Evolutionary conservation across 305 asterid species (phyloP), one percentile per base, ranked within the genome.

Genomic region (Stenogyne calaminthoides): DNA sequence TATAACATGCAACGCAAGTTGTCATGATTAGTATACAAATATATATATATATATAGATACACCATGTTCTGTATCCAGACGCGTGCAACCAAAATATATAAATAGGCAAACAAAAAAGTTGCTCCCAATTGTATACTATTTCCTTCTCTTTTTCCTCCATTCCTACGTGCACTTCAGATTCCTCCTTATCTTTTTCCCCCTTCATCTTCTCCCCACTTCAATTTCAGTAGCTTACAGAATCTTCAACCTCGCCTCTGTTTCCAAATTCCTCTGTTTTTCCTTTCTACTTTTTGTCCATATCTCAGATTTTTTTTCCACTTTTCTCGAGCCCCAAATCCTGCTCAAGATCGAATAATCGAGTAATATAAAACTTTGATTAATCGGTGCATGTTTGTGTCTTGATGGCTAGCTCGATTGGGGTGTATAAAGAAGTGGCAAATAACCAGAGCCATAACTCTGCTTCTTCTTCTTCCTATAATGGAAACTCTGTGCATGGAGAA

Each of bases 371-470:
- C 15, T 44, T 9, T 15, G 18, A 36, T 29, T 34, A 44, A 4
- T 46, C 54, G 36, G 77, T 81, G 86, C 84, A 81, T 81, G 83
- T 77, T 42, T 75, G 54, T 54, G 73, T 42, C 69, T 52, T 27
- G 18, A 84, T 86, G 91, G 88, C 83, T 54, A 72, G 79, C 67
- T 80, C 87, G 32, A 78, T 80, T 75, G 88, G 88, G 76, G 59
- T 55, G 10, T 81, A 67, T 18, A 82, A 74, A 65, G 86, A 86
- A 36, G 86, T 79, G 63, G 25, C 39, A 20, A 39, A 58, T 16
- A 59, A 75, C 54, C 79, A 76, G 55, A 49, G 29, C n/a, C 73
- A 68, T 34, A 58, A 34, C 62, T 77, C 88, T 32, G 64, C 67
- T 67, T 66, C 80, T 75, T 68, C 76, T 8, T 60, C 76, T 6